A percentile compares a stretch with the other conserved stretches of the same genome.
Conservation (phyloP, 305 asterid genomes). For the Plantago coronopus region DNA sequence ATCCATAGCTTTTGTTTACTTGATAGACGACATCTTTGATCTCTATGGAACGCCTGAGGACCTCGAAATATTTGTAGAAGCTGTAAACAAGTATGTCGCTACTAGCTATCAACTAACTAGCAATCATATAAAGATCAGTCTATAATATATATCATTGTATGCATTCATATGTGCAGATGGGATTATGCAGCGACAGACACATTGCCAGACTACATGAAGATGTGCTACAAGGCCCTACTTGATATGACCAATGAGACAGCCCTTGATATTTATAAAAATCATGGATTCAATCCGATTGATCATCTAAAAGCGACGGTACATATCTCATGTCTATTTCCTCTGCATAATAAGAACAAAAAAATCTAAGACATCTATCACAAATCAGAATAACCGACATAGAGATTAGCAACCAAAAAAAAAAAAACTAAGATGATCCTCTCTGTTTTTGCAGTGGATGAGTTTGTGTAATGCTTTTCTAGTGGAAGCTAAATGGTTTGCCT, state of each 20-base stretch:
- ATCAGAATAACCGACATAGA: too few relatives aligned
- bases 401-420: too few relatives aligned
- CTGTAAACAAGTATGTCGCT: slow-evolving; percentile 34
- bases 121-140: not conserved
- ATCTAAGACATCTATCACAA: too few relatives aligned
- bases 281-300: slow-evolving; percentile 24
- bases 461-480: slow-evolving; percentile 38
- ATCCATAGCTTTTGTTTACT: slow-evolving; percentile 43
- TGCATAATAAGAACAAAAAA: too few relatives aligned
- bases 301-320: slow-evolving; percentile 22
- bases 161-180: slow-evolving; percentile 35
- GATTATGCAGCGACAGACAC: slow-evolving; percentile 24
- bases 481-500: slow-evolving; percentile 49
- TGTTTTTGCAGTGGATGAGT: slow-evolving; percentile 1
- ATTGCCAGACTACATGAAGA: slow-evolving; percentile 54
- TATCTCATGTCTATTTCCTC: too few relatives aligned
- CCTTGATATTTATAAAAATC: slow-evolving; percentile 19
- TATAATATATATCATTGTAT: not conserved
- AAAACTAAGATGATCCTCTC: not conserved
- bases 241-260: slow-evolving; percentile 33
- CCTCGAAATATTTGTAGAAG: slow-evolving; percentile 36
- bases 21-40: slow-evolving; percentile 58
- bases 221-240: slow-evolving; percentile 37
- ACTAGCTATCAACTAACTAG: too few relatives aligned
- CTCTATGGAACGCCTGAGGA: slow-evolving; percentile 38